A percentile compares a stretch with the other conserved stretches of the same genome.
Conservation (phyloP, 805 yeast species). For the Metschnikowia chrysomelidarum region DNA sequence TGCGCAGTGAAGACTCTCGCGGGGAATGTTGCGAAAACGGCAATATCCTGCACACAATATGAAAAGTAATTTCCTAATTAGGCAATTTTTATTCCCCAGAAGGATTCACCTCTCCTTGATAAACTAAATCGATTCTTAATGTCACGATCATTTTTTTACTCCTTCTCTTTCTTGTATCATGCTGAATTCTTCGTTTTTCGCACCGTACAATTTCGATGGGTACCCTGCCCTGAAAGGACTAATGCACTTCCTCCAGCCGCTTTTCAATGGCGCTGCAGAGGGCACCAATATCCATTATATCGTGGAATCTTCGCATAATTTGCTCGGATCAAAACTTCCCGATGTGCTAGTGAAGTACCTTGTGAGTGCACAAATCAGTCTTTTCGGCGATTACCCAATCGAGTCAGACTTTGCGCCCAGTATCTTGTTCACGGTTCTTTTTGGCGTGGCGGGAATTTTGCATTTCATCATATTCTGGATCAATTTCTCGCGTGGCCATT, state of each 20-base stretch:
- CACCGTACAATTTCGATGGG: slow-evolving; percentile 17
- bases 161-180: too few relatives aligned
- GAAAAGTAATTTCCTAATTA: too few relatives aligned
- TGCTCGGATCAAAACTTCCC: slow-evolving; percentile 15
- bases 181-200: slow-evolving; percentile 11
- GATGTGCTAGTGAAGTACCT: slow-evolving; percentile 13
- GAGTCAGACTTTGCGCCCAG: slow-evolving; percentile 20
- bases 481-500: slow-evolving; percentile 22
- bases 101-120: too few relatives aligned
- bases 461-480: slow-evolving; percentile 18
- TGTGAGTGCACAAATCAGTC: slow-evolving; percentile 16
- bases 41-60: too few relatives aligned
- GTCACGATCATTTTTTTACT: too few relatives aligned
- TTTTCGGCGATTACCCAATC: slow-evolving; percentile 23
- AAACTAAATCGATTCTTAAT: too few relatives aligned
- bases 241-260: slow-evolving; percentile 12
- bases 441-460: slow-evolving; percentile 15
- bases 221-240: slow-evolving; percentile 20
- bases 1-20: too few relatives aligned
- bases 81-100: too few relatives aligned
- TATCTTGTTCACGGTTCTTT: slow-evolving; percentile 17
- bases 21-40: too few relatives aligned
- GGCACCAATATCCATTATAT: slow-evolving; percentile 18
- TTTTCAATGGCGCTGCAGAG: slow-evolving; percentile 14
- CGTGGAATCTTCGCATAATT: slow-evolving; percentile 8